Percentiles rank a stretch among this genome's conserved stretches.
These are phyloP conservation scores for Saururus chinensis DNA, from an alignment of 164 flowering plant genomes.

Conservation along the genomic window DNA sequence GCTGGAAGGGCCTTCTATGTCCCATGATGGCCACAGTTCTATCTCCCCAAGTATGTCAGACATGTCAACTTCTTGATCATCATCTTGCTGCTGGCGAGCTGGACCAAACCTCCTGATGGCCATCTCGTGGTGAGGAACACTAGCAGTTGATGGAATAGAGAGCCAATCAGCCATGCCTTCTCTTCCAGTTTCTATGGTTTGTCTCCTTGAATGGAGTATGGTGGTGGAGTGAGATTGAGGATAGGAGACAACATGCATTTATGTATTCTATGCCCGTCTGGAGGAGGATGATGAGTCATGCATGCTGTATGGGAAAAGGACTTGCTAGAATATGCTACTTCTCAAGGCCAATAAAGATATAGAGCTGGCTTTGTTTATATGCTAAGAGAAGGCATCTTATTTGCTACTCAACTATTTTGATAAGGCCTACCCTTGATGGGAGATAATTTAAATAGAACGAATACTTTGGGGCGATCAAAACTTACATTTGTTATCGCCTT, in stretches of 20 bases:
- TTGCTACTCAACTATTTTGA: neutral
- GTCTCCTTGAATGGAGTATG: neutral
- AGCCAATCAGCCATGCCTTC: slow-evolving; percentile 21
- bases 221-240: neutral
- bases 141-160: slow-evolving; percentile 11
- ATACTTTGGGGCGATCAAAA: slow-evolving; percentile 1
- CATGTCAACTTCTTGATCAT: slow-evolving; percentile 11
- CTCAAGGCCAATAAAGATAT: neutral
- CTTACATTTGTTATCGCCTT: neutral
- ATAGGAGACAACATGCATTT: neutral
- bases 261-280: neutral
- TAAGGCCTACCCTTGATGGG: neutral
- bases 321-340: slow-evolving; percentile 1
- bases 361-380: neutral
- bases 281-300: neutral
- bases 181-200: neutral
- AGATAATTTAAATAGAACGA: neutral
- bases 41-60: slow-evolving; percentile 20
- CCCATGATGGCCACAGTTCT: slow-evolving; percentile 15
- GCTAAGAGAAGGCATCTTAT: slow-evolving; percentile 1
- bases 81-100: slow-evolving; percentile 34
- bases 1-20: slow-evolving; percentile 9
- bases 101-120: slow-evolving; percentile 44
- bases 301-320: neutral
- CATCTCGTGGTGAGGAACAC: slow-evolving; percentile 28